Evolutionary conservation across 1,139 yeast species (phyloP).

Genomic region (Pneumocystis jirovecii): DNA sequence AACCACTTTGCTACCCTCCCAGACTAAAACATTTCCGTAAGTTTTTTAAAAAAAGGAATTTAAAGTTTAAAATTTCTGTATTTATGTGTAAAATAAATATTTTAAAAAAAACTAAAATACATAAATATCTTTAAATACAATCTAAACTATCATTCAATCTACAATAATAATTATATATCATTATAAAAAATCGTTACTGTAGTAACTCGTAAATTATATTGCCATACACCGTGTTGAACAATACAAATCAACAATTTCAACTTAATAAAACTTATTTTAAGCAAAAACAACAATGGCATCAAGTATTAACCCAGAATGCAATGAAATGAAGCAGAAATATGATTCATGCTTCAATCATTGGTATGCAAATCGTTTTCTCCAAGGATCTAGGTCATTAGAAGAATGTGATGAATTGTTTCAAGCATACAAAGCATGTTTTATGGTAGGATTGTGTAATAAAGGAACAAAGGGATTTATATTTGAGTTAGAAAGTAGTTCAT

Average conservation of each 20-base stretch:
- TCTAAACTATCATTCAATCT: too few species aligned
- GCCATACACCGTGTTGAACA: not conserved
- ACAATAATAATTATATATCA: too few species aligned
- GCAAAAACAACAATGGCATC: slow-evolving; percentile 3
- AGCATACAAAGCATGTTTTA: slow-evolving; percentile 11
- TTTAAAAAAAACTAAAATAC: too few species aligned
- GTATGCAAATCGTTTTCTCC: slow-evolving; percentile 12
- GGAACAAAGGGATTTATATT: not conserved
- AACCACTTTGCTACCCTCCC: slow-evolving; percentile 1
- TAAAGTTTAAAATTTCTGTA: too few species aligned
- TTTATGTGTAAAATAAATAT: too few species aligned
- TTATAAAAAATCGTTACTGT: too few species aligned
- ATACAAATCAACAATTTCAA: not conserved
- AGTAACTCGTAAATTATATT: too few species aligned
- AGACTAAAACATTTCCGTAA: not conserved
- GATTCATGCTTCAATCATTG: slow-evolving; percentile 14
- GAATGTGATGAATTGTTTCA: slow-evolving; percentile 12
- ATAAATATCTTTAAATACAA: too few species aligned
- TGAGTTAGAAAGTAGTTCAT: not conserved
- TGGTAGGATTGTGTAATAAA: not conserved
- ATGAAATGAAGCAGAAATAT: slow-evolving; percentile 10
- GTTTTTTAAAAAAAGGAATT: too few species aligned
- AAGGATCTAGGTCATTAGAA: slow-evolving; percentile 9
- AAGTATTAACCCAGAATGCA: slow-evolving; percentile 11
- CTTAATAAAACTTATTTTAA: not conserved